Evolutionary conservation across 352 stramenopile species (phyloP).

Genomic region (Globisporangium heterothallicum): DNA sequence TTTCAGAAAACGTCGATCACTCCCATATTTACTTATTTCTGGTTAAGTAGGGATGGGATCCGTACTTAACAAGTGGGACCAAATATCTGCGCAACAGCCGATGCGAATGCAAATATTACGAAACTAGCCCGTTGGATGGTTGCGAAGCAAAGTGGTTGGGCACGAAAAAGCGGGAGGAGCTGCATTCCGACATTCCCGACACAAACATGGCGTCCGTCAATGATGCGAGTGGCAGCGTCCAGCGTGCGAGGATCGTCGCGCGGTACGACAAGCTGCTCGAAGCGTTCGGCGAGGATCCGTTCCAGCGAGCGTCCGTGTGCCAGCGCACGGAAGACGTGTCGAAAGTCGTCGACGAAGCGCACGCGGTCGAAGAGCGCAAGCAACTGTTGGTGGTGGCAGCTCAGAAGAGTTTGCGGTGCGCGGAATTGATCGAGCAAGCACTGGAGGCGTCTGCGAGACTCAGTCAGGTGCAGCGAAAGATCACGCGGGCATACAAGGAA

Average conservation of each 20-base stretch:
- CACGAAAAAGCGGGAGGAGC: slow-evolving; percentile 10
- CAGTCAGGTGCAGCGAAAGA: slow-evolving; percentile 38
- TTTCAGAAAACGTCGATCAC: no score
- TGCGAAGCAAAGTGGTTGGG: slow-evolving; percentile 8
- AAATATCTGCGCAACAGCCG: neutral
- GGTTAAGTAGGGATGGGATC: neutral
- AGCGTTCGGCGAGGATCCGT: slow-evolving; percentile 51
- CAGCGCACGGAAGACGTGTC: slow-evolving; percentile 34
- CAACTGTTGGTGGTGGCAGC: slow-evolving; percentile 34
- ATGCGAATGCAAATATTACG: slow-evolving; percentile 5
- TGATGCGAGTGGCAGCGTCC: slow-evolving; percentile 3
- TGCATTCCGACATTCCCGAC: neutral
- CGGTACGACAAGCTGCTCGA: slow-evolving; percentile 62
- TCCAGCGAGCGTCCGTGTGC: slow-evolving; percentile 24
- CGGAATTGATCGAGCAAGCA: slow-evolving; percentile 71
- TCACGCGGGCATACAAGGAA: slow-evolving; percentile 22
- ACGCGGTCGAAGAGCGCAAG: slow-evolving; percentile 24
- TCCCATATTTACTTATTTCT: neutral
- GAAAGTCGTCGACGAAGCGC: slow-evolving; percentile 17
- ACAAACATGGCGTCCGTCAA: slow-evolving; percentile 4
- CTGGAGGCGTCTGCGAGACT: slow-evolving; percentile 44
- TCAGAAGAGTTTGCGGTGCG: slow-evolving; percentile 62
- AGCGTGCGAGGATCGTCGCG: slow-evolving; percentile 17
- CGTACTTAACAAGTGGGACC: neutral
- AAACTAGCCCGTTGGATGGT: slow-evolving; percentile 6